Percentiles rank a stretch among this genome's conserved stretches.
phyloP scores from a whole-genome alignment of 2,329 filamentous ascomycete species.

The Sarocladiaceae sp. region DNA sequence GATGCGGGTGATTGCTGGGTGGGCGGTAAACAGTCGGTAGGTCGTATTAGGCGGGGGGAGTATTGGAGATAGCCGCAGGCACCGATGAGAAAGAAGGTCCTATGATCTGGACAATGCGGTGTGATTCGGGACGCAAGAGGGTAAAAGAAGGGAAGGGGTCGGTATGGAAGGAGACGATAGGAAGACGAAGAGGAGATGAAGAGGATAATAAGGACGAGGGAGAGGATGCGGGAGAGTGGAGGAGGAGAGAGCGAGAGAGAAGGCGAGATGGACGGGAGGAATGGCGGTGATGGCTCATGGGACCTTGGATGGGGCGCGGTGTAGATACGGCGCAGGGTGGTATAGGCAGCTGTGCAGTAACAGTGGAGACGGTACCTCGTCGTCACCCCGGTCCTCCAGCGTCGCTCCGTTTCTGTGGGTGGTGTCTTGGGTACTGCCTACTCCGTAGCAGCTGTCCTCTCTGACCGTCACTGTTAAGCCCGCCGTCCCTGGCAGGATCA shows the following conservation, averaged over 20 bases:
- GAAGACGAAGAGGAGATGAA: constrained; percentile 11
- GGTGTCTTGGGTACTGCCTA: background rate
- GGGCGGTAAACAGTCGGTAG: background rate
- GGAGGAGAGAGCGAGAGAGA: constrained; percentile 7
- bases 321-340: constrained; percentile 3
- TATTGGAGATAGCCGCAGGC: constrained; percentile 10
- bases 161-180: constrained; percentile 6
- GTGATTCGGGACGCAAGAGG: constrained; percentile 7
- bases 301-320: constrained; percentile 6
- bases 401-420: background rate
- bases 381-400: constrained; percentile 6
- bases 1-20: background rate
- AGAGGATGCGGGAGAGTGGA: constrained; percentile 11
- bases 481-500: constrained; percentile 7
- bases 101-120: constrained; percentile 9
- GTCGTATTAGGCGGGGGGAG: background rate
- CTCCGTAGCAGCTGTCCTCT: background rate
- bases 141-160: constrained; percentile 7
- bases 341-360: constrained; percentile 2
- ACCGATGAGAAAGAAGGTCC: constrained; percentile 13
- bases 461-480: no score
- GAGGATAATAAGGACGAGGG: constrained; percentile 12
- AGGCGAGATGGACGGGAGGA: constrained; percentile 3
- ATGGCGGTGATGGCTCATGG: constrained; percentile 9
- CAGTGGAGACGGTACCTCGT: constrained; percentile 7